Evolutionary conservation across 169 alveolate species (phyloP), one percentile per base, ranked within the genome.

Genomic region (Cyclospora cayetanensis): DNA sequence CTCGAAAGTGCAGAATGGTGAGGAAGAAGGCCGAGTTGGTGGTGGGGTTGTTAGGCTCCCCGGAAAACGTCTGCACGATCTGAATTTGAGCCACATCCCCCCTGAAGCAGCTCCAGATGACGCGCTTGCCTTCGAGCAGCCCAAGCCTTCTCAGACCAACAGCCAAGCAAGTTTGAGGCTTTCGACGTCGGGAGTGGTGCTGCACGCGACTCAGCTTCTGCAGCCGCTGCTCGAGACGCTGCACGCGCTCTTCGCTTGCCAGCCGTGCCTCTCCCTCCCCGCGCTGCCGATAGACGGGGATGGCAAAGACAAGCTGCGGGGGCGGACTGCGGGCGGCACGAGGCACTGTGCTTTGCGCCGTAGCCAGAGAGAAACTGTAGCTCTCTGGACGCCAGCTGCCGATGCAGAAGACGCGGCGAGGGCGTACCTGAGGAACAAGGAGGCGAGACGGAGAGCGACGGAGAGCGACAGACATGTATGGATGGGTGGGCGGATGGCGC

Each of bases 321-420:
- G 70, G 43, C 2, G 90, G 80, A 22, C 46, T 27, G 25, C 80
- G 70, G 22, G 63, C 34, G 22, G 52, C 74, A 15, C 72, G 77
- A 18, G 65, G 80, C 25, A 83, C 22, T 11, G 37, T 60, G 39
- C 72, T 65, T 9, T 65, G 90, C 0, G 90, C 77, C 39, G 34
- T 9, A 20, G 90, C 70, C 42, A 83, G 31, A 12, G 52, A 5
- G 50, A 46, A 83, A 80, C 90, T 60, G 65, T 83, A 83, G 39
- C 55, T n/a, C 7, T 83, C 80, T 15, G 72, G 52, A 1, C 80
- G 90, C 80, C 70, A 53, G 37, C 31, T 25, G 27, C 90, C 90
- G n/a, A 83, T 65, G 65, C 72, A 27, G 53, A 83, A 83, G 15
- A 83, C 80, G n/a, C 90, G 90, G 22, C 90, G 90, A 4, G 90